phyloP scores from a whole-genome alignment of 2,329 filamentous ascomycete genomes.

The Epichloe brachyelytri region DNA sequence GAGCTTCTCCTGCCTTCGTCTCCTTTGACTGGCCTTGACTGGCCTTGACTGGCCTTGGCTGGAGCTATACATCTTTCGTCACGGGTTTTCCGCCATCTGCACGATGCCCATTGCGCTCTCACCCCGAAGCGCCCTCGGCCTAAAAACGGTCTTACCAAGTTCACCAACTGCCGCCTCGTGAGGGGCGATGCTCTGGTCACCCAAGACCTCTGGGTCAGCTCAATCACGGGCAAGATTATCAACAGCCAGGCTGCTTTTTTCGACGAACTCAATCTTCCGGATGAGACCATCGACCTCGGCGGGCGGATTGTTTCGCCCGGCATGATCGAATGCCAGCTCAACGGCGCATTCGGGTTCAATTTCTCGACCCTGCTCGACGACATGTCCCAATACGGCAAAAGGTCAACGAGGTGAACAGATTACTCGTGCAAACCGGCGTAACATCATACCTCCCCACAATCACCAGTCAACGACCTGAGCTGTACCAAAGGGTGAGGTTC shows the following conservation, averaged over 20 bases:
- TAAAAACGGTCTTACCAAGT: conserved; percentile 58
- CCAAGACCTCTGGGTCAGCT: conserved; percentile 83
- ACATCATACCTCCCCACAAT: conserved; percentile 81
- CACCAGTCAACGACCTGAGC: conserved; percentile 64
- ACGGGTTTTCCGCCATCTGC: neutral
- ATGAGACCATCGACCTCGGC: conserved; percentile 63
- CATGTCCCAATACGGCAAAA: conserved; percentile 57
- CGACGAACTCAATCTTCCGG: conserved; percentile 54
- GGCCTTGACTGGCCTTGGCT: neutral
- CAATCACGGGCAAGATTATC: conserved; percentile 68
- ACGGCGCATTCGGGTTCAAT: conserved; percentile 87
- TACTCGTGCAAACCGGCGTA: conserved; percentile 65
- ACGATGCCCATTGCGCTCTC: conserved; percentile 37
- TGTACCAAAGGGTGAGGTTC: conserved; percentile 58
- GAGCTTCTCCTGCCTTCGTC: neutral
- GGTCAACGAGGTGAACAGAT: conserved; percentile 57
- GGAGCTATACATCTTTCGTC: neutral
- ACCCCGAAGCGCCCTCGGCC: conserved; percentile 16
- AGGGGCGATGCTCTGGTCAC: conserved; percentile 53
- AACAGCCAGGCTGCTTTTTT: conserved; percentile 56
- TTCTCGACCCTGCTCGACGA: conserved; percentile 68
- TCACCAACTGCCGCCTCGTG: conserved; percentile 76
- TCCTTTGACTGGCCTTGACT: no score
- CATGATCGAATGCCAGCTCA: conserved; percentile 83
- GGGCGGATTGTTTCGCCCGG: conserved; percentile 77